These are phyloP conservation scores for Pistacia atlantica DNA, from an alignment of 345 rosid genomes.

Conservation along the genomic window DNA sequence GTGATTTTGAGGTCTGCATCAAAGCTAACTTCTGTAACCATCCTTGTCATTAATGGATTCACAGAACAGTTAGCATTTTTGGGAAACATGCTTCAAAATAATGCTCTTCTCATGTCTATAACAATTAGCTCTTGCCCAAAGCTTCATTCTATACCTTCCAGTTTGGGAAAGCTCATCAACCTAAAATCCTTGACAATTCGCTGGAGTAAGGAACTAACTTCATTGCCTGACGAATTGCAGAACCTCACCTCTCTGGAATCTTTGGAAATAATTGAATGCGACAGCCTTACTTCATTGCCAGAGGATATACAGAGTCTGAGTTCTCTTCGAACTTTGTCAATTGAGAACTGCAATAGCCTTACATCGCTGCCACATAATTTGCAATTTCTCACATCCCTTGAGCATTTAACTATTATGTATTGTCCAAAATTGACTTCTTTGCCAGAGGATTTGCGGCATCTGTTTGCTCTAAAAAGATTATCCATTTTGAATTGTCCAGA, in stretches of 20 bases:
- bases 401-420: conserved; percentile 27
- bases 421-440: conserved; percentile 24
- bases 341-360: conserved; percentile 23
- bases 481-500: conserved; percentile 25
- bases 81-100: background rate
- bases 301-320: conserved; percentile 11
- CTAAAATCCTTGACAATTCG: conserved; percentile 26
- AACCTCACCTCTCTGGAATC: conserved; percentile 23
- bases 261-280: conserved; percentile 26
- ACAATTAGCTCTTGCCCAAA: conserved; percentile 21
- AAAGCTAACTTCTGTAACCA: conserved; percentile 16
- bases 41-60: conserved; percentile 20
- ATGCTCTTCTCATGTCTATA: conserved; percentile 5
- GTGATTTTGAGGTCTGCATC: conserved; percentile 21
- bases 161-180: conserved; percentile 4
- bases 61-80: background rate
- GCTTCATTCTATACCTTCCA: conserved; percentile 6
- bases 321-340: conserved; percentile 18
- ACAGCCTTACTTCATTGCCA: conserved; percentile 14
- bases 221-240: conserved; percentile 20
- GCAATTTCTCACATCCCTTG: conserved; percentile 18
- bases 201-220: conserved; percentile 18
- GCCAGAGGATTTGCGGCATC: conserved; percentile 7
- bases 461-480: conserved; percentile 16
- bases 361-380: conserved; percentile 19